Evolutionary conservation across 2,329 filamentous ascomycete species (phyloP).

Genomic region (Kalaharituber pfeilii): DNA sequence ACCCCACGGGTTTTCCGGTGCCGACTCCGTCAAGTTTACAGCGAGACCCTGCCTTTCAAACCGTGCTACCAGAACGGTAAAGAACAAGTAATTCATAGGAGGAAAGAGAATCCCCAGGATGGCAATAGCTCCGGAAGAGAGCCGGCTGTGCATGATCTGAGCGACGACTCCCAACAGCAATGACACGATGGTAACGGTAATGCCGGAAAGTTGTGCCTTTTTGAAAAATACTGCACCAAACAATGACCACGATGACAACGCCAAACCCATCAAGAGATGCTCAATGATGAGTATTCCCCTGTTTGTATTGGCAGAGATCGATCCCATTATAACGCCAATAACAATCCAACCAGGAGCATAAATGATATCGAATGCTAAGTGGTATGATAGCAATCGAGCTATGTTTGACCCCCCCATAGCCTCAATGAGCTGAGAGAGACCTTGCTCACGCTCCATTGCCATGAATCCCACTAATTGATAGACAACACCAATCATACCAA

Average conservation of each 20-base stretch:
- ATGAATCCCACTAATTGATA: slow-evolving; percentile 80
- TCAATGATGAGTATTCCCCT: slow-evolving; percentile 36
- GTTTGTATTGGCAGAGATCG: slow-evolving; percentile 34
- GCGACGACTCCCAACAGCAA: slow-evolving; percentile 66
- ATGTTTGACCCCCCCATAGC: slow-evolving; percentile 71
- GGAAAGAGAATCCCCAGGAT: slow-evolving; percentile 62
- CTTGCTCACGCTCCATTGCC: slow-evolving; percentile 67
- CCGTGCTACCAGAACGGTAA: slow-evolving; percentile 56
- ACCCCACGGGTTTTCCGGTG: slow-evolving; percentile 32
- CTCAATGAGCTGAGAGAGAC: slow-evolving; percentile 76
- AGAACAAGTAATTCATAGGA: slow-evolving; percentile 76
- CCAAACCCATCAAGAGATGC: slow-evolving; percentile 57
- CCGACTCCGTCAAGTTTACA: slow-evolving; percentile 43
- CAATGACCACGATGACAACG: slow-evolving; percentile 63
- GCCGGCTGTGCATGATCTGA: slow-evolving; percentile 47
- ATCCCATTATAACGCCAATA: slow-evolving; percentile 47
- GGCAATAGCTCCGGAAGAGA: slow-evolving; percentile 45
- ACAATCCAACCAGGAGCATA: slow-evolving; percentile 74
- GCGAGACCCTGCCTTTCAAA: slow-evolving; percentile 48
- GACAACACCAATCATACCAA: slow-evolving; percentile 61
- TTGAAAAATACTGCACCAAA: slow-evolving; percentile 70
- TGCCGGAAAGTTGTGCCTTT: slow-evolving; percentile 74
- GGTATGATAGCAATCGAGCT: slow-evolving; percentile 59
- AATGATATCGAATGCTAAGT: slow-evolving; percentile 60
- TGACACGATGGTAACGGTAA: slow-evolving; percentile 53